phyloP scores from a whole-genome alignment of 306 rosid species.

The Spatholobus suberectus region DNA sequence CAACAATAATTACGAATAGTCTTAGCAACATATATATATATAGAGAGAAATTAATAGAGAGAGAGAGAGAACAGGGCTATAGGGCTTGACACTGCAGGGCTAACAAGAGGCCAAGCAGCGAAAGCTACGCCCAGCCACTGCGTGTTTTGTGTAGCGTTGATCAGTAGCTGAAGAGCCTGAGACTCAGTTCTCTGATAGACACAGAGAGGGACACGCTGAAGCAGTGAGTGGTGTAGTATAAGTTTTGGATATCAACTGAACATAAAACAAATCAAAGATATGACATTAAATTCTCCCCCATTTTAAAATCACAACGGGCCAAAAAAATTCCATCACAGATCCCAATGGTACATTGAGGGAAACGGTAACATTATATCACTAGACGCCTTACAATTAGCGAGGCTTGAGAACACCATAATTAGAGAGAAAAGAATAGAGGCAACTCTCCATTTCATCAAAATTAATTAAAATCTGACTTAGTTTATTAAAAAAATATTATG shows the following conservation, averaged over 20 bases:
- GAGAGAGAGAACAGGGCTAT: conserved; percentile 29
- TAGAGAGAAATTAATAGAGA: not conserved
- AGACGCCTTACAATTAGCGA: too few relatives aligned
- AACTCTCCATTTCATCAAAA: not conserved
- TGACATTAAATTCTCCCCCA: conserved; percentile 31
- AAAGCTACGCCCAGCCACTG: conserved; percentile 49
- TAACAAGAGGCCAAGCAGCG: conserved; percentile 50
- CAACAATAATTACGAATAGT: conserved; percentile 56
- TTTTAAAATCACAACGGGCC: conserved; percentile 33
- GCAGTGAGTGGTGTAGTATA: not conserved
- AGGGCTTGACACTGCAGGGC: conserved; percentile 49
- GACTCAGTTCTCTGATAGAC: conserved; percentile 49
- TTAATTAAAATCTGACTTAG: not conserved
- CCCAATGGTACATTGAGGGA: conserved; percentile 44
- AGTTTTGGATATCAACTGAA: conserved; percentile 46
- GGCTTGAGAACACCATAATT: not conserved
- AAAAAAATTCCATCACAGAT: conserved; percentile 49
- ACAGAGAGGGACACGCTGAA: conserved; percentile 40
- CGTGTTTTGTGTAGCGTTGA: conserved; percentile 48
- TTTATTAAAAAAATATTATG: too few relatives aligned
- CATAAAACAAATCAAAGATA: conserved; percentile 69
- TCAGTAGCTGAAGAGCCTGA: conserved; percentile 49
- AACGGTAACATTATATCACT: not conserved
- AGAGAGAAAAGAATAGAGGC: not conserved
- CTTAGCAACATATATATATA: conserved; percentile 28